Conservation (phyloP, 225 moss, liverwort and hornwort species). For the Rhytidiadelphus loreus region DNA sequence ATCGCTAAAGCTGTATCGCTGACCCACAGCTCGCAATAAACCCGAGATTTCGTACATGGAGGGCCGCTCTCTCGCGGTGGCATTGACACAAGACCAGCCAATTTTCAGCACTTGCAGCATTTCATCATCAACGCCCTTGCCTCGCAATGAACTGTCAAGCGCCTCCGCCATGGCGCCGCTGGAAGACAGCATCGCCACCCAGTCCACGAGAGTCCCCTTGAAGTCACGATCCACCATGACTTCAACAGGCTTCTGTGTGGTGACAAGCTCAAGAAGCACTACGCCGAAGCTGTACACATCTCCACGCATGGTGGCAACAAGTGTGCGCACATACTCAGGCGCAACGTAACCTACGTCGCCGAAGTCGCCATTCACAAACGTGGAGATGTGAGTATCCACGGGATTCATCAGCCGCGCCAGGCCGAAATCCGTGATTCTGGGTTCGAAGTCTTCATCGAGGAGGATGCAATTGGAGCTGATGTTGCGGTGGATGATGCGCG, state of each 20-base stretch:
- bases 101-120: constrained; percentile 85
- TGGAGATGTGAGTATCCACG: constrained; percentile 36
- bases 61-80: constrained; percentile 72
- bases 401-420: constrained; percentile 40
- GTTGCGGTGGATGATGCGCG: constrained; percentile 54
- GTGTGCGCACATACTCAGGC: constrained; percentile 47
- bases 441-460: constrained; percentile 41
- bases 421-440: constrained; percentile 47
- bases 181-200: constrained; percentile 55
- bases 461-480: constrained; percentile 41
- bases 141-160: constrained; percentile 47
- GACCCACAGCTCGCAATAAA: constrained; percentile 71
- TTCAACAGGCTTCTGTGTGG: constrained; percentile 38
- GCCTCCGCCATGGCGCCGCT: constrained; percentile 43
- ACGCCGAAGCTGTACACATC: constrained; percentile 62
- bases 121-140: constrained; percentile 67
- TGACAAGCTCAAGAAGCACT: constrained; percentile 39
- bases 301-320: constrained; percentile 37
- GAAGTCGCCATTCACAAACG: constrained; percentile 39
- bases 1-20: constrained; percentile 76
- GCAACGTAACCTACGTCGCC: constrained; percentile 55
- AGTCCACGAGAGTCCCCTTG: constrained; percentile 78
- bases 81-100: constrained; percentile 65
- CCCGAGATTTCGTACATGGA: constrained; percentile 89
- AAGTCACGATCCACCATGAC: constrained; percentile 49